Evolutionary conservation across 2,329 filamentous ascomycete genomes (phyloP).

Genomic region (Metarhizium anisopliae): DNA sequence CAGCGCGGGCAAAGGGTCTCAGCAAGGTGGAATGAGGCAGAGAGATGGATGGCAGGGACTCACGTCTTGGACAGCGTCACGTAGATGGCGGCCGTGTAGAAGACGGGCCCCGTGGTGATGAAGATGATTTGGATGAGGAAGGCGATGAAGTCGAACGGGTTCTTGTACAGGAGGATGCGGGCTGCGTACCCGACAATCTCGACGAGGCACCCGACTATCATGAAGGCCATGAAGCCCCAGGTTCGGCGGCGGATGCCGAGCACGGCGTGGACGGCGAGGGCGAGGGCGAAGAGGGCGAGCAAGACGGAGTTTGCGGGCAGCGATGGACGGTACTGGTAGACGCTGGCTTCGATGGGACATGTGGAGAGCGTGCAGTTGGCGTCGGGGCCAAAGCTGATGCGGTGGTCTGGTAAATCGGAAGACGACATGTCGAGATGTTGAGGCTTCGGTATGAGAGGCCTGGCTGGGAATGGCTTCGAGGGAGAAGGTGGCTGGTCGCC

Average conservation of each 20-base stretch:
- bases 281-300: conserved; percentile 34
- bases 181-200: conserved; percentile 57
- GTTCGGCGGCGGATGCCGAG: conserved; percentile 32
- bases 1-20: too few relatives aligned
- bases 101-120: conserved; percentile 31
- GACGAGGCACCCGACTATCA: conserved; percentile 44
- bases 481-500: too few relatives aligned
- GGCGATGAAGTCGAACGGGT: conserved; percentile 47
- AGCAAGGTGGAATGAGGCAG: rapidly evolving
- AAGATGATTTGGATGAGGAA: conserved; percentile 54
- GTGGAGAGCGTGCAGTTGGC: conserved; percentile 41
- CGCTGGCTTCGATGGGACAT: conserved; percentile 34
- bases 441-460: too few relatives aligned
- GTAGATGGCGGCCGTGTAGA: conserved; percentile 53
- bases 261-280: conserved; percentile 32
- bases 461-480: too few relatives aligned
- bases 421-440: not conserved
- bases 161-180: conserved; percentile 43
- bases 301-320: conserved; percentile 33
- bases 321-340: conserved; percentile 38
- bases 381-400: conserved; percentile 32
- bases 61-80: conserved; percentile 42
- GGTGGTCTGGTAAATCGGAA: conserved; percentile 2
- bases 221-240: conserved; percentile 35
- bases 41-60: conserved; percentile 5